Evolutionary conservation across 2,329 filamentous ascomycete genomes (phyloP), one percentile per base, ranked within the genome.

Genomic region (Xylaria sp.): DNA sequence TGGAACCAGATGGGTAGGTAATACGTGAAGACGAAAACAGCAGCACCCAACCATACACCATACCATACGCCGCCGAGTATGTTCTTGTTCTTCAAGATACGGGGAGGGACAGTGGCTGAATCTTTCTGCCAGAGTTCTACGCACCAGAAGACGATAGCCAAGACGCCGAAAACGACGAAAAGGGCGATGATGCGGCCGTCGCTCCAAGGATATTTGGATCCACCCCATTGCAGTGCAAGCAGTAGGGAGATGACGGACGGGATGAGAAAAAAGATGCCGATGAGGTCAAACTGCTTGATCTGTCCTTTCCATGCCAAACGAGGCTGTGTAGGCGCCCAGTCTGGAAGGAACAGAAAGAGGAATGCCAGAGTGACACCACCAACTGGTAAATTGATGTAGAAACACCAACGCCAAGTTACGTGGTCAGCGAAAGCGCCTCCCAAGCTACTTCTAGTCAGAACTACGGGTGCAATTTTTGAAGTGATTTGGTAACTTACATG

Each of bases 191-290:
- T 80, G 1, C 77, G 76, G 1, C 73, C 75, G 46, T 74, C 68
- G 18, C 62, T 71, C 80, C 80, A 82, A 2, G 75, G n/a, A 53
- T 81, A 80, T 41, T 70, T 72, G 2, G 72, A 73, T 3, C 80
- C 81, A 32, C 80, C 81, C 82, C 81, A 85, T 62, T 84, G 82
- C 2, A 85, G 76, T 10, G 83, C 83, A 7, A 85, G 75, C 0
- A 85, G 73, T 9, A 84, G 78, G 64, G 81, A 84, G 56, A 84
- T 75, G 34, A 83, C 78, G n/a, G 79, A 61, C 3, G 74, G 69
- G 59, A 77, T 66, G 65, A 77, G 68, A 34, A 74, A 28, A 3
- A 72, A 18, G 8, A 69, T 73, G 10, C 75, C 76, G 10, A 71
- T 7, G 4, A 67, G 70, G 58, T 77, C 75, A 41, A 76, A 72